Percentiles rank a stretch among this genome's conserved stretches.
Conservation (phyloP, 805 yeast genomes). For the Kregervanrija fluxuum region DNA sequence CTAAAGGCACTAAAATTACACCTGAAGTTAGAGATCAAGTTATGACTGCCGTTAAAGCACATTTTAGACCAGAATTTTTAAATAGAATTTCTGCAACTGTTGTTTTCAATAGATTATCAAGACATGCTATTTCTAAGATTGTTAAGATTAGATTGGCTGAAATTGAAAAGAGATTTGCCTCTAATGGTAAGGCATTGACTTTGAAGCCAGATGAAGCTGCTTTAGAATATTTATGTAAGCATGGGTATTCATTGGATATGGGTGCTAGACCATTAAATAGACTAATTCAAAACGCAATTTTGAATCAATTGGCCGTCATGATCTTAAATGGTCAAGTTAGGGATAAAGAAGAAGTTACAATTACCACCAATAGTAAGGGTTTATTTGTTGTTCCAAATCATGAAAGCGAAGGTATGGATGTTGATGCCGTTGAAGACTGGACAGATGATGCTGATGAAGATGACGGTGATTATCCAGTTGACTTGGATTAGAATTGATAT, state of each 20-base stretch:
- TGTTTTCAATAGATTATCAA: slow-evolving; percentile 86
- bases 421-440: slow-evolving; percentile 52
- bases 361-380: slow-evolving; percentile 52
- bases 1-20: slow-evolving; percentile 56
- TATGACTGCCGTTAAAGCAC: slow-evolving; percentile 74
- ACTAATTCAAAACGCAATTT: slow-evolving; percentile 79
- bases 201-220: slow-evolving; percentile 73
- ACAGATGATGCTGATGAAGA: slow-evolving; percentile 58
- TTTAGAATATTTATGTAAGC: slow-evolving; percentile 68
- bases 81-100: slow-evolving; percentile 93
- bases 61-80: slow-evolving; percentile 95
- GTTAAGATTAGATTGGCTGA: slow-evolving; percentile 80
- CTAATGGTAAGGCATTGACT: slow-evolving; percentile 71
- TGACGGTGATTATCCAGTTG: slow-evolving; percentile 23
- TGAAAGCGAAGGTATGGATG: slow-evolving; percentile 49
- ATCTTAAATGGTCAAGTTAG: slow-evolving; percentile 77
- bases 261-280: slow-evolving; percentile 97
- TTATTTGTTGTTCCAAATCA: slow-evolving; percentile 84
- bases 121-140: slow-evolving; percentile 86
- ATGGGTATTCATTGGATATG: slow-evolving; percentile 87
- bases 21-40: slow-evolving; percentile 68
- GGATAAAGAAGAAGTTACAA: slow-evolving; percentile 81
- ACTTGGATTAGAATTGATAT: slow-evolving; percentile 14
- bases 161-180: slow-evolving; percentile 77
- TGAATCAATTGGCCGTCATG: slow-evolving; percentile 85